Conservation (phyloP, 345 rosid species). For the Moricandia moricandioides region DNA sequence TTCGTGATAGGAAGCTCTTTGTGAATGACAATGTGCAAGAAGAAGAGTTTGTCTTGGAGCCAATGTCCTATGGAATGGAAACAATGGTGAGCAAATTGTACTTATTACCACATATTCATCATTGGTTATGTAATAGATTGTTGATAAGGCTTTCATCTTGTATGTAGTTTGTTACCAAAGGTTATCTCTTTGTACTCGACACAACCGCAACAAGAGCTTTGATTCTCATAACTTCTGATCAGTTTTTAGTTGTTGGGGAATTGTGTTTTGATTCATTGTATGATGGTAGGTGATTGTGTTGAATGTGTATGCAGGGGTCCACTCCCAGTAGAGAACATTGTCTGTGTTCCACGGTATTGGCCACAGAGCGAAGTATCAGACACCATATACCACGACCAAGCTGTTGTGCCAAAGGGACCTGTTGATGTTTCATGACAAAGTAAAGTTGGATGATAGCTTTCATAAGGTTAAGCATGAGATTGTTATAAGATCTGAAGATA, state of each 20-base stretch:
- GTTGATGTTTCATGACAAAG: slow-evolving; percentile 52
- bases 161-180: slow-evolving; percentile 77
- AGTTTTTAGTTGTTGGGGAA: not conserved
- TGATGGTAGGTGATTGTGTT: not conserved
- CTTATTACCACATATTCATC: not conserved
- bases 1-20: slow-evolving; percentile 64
- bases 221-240: slow-evolving; percentile 56
- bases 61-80: slow-evolving; percentile 64
- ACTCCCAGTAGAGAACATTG: slow-evolving; percentile 59
- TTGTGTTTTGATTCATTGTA: not conserved
- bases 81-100: slow-evolving; percentile 51
- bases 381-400: slow-evolving; percentile 45
- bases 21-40: slow-evolving; percentile 63
- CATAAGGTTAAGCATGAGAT: slow-evolving; percentile 25
- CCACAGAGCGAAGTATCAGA: slow-evolving; percentile 75
- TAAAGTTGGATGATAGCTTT: slow-evolving; percentile 13
- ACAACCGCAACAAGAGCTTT: slow-evolving; percentile 84
- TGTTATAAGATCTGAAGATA: not conserved
- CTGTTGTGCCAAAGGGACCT: slow-evolving; percentile 24
- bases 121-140: not conserved
- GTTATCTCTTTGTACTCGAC: slow-evolving; percentile 77
- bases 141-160: not conserved
- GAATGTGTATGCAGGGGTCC: slow-evolving; percentile 64
- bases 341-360: slow-evolving; percentile 69
- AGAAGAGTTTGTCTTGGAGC: slow-evolving; percentile 75